phyloP scores from a whole-genome alignment of 169 alveolate species.

The Fabrea salina region DNA sequence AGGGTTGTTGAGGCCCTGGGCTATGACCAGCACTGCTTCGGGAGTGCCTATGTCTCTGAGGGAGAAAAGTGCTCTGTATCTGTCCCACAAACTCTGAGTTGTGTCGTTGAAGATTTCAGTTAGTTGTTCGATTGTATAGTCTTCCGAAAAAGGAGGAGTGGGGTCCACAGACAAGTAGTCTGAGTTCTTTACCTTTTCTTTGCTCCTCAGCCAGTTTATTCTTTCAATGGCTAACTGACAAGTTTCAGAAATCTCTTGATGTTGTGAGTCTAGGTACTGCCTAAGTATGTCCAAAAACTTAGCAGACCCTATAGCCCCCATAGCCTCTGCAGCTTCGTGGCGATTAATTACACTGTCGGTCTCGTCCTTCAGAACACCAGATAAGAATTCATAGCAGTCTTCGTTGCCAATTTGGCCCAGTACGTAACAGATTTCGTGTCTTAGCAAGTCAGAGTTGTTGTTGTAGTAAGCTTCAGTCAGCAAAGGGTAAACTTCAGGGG shows the following conservation, averaged over 20 bases:
- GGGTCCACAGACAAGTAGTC: conserved; percentile 25
- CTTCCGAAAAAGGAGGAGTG: neutral
- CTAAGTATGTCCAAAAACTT: conserved; percentile 72
- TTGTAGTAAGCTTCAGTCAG: neutral
- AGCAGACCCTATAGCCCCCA: conserved; percentile 59
- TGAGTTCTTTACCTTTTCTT: neutral
- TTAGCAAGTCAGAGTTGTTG: conserved; percentile 33
- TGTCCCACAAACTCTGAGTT: neutral
- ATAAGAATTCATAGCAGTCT: conserved; percentile 60
- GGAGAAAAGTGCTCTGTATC: conserved; percentile 75
- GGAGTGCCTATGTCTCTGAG: conserved; percentile 61
- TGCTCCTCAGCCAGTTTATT: conserved; percentile 7
- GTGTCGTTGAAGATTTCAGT: conserved; percentile 9
- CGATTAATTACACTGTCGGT: conserved; percentile 85
- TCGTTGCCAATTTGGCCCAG: conserved; percentile 84
- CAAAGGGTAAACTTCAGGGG: conserved; percentile 21
- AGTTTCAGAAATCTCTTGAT: conserved; percentile 62
- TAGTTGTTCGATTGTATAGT: neutral
- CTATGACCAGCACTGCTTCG: conserved; percentile 42
- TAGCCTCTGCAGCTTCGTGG: conserved; percentile 82
- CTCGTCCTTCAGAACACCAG: conserved; percentile 66
- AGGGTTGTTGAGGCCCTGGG: conserved; percentile 78
- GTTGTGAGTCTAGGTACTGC: neutral
- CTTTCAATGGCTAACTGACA: conserved; percentile 25
- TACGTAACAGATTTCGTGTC: conserved; percentile 91